Percentiles rank a stretch among this genome's conserved stretches.
phyloP scores from a whole-genome alignment of 73 alveolate species.

The Uronychia binucleata region DNA sequence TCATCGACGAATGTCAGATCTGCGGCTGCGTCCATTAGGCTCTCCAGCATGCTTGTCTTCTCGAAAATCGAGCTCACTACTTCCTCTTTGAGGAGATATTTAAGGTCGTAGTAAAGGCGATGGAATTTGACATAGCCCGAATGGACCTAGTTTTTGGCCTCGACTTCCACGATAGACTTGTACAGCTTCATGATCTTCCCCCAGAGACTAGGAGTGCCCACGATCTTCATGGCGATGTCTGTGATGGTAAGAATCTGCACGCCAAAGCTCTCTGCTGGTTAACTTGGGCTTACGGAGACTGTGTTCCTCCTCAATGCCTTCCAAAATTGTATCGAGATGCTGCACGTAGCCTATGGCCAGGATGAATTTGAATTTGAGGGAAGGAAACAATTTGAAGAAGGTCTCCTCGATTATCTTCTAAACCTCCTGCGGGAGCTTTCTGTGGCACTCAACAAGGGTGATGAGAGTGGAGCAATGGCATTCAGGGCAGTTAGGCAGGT shows the following conservation, averaged over 20 bases:
- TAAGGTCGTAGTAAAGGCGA: slow-evolving; percentile 37
- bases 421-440: neutral
- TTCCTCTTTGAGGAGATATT: slow-evolving; percentile 28
- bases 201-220: neutral
- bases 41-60: slow-evolving; percentile 35
- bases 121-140: no score
- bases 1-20: slow-evolving; percentile 13
- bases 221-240: slow-evolving; percentile 40
- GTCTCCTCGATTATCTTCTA: slow-evolving; percentile 6
- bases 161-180: no score
- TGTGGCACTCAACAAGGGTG: neutral
- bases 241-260: slow-evolving; percentile 56
- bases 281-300: neutral
- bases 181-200: no score
- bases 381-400: slow-evolving; percentile 39
- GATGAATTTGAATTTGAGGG: slow-evolving; percentile 31
- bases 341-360: slow-evolving; percentile 41
- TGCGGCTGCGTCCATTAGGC: slow-evolving; percentile 1
- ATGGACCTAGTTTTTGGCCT: no score
- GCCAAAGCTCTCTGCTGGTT: slow-evolving; percentile 26
- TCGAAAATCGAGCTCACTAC: neutral
- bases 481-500: no score
- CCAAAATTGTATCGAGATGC: slow-evolving; percentile 6
- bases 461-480: neutral
- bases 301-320: neutral